Percentiles rank a stretch among this genome's conserved stretches.
Evolutionary conservation across 495 filamentous ascomycete species (phyloP).

Genomic region (Neurospora sp.): DNA sequence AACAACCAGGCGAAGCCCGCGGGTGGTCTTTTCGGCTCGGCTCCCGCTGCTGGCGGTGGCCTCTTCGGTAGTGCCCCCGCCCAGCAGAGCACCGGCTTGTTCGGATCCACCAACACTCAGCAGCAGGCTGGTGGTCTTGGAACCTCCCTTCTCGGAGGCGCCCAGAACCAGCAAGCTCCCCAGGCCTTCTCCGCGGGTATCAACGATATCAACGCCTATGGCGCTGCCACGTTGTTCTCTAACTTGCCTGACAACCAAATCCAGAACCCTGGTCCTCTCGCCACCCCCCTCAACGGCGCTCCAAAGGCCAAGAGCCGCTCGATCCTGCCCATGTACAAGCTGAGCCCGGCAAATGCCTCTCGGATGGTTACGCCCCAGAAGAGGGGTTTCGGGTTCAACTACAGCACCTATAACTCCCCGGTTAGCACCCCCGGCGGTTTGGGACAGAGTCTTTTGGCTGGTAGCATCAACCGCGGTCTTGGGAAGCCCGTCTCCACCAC

Average conservation of each 20-base stretch:
- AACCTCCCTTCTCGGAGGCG: constrained; percentile 30
- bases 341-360: constrained; percentile 69
- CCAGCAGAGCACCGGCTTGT: constrained; percentile 31
- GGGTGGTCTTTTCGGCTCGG: constrained; percentile 42
- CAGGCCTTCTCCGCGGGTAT: constrained; percentile 69
- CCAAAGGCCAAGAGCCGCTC: constrained; percentile 61
- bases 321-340: constrained; percentile 75
- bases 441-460: constrained; percentile 55
- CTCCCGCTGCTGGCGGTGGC: constrained; percentile 23
- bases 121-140: constrained; percentile 29
- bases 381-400: constrained; percentile 76
- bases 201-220: constrained; percentile 69
- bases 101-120: constrained; percentile 29
- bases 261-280: constrained; percentile 68
- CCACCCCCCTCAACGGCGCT: constrained; percentile 70
- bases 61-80: constrained; percentile 40
- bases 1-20: constrained; percentile 32
- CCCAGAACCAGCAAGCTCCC: constrained; percentile 37
- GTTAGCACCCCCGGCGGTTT: constrained; percentile 58
- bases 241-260: constrained; percentile 53
- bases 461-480: constrained; percentile 45
- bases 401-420: constrained; percentile 79
- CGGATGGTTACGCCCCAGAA: constrained; percentile 75
- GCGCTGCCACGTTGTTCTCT: constrained; percentile 68
- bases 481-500: constrained; percentile 54